These are phyloP conservation scores for Cicer yamashitae DNA, from an alignment of 306 rosid genomes.

Conservation along the genomic window DNA sequence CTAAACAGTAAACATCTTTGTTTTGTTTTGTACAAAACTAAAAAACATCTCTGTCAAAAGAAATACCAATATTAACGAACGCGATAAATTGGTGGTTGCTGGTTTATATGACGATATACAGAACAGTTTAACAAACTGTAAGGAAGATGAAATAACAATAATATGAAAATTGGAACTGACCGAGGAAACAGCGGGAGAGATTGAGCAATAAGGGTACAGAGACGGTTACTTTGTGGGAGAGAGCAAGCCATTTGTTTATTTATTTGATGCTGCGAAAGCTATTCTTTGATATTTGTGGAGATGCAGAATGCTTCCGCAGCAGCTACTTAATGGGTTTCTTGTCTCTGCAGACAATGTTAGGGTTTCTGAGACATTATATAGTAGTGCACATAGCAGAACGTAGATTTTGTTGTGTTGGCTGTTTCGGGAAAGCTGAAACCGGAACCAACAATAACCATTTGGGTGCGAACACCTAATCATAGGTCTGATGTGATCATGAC, in stretches of 20 bases:
- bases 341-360: background rate
- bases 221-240: conserved; percentile 34
- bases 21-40: too few relatives aligned
- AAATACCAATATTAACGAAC: too few relatives aligned
- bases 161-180: conserved; percentile 10
- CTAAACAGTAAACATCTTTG: too few relatives aligned
- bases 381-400: background rate
- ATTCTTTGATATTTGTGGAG: background rate
- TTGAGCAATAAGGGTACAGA: conserved; percentile 9
- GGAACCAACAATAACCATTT: background rate
- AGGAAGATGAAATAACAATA: too few relatives aligned
- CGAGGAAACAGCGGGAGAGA: background rate
- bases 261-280: conserved; percentile 36
- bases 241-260: conserved; percentile 30
- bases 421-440: background rate
- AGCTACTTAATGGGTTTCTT: too few relatives aligned
- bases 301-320: conserved; percentile 20
- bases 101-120: too few relatives aligned
- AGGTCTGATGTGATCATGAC: background rate
- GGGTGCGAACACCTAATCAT: conserved; percentile 1
- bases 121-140: too few relatives aligned
- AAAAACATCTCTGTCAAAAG: too few relatives aligned
- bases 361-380: conserved; percentile 9
- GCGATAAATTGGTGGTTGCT: too few relatives aligned
- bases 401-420: background rate